These are phyloP conservation scores for Silybum marianum DNA, from an alignment of 129 eudicot genomes.

Conservation along the genomic window DNA sequence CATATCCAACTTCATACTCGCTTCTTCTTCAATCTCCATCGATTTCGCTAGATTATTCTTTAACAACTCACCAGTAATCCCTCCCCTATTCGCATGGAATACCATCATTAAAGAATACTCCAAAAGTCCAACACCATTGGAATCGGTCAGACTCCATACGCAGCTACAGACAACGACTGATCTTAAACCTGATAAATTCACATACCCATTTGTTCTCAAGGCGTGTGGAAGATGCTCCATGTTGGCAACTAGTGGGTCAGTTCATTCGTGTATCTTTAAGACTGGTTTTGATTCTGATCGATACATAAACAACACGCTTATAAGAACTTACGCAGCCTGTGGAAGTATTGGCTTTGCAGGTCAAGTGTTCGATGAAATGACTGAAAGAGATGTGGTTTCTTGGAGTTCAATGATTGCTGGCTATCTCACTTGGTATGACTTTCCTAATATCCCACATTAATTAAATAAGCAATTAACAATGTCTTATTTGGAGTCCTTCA, in stretches of 20 bases:
- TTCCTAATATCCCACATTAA: background rate
- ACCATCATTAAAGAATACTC: constrained; percentile 43
- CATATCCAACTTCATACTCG: constrained; percentile 35
- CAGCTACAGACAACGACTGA: constrained; percentile 19
- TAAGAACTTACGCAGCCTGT: constrained; percentile 31
- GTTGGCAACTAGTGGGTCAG: constrained; percentile 39
- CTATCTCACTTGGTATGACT: constrained; percentile 46
- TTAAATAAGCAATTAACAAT: background rate
- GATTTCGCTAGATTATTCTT: constrained; percentile 31
- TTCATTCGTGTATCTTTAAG: constrained; percentile 41
- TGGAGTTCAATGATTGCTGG: constrained; percentile 60
- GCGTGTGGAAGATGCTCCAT: constrained; percentile 42
- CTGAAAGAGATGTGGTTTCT: constrained; percentile 46
- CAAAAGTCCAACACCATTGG: constrained; percentile 31
- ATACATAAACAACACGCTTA: constrained; percentile 39
- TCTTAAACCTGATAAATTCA: constrained; percentile 41
- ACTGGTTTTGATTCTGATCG: constrained; percentile 43
- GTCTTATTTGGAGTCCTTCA: background rate
- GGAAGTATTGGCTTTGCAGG: constrained; percentile 28
- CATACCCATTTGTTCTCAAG: constrained; percentile 53
- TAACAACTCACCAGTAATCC: constrained; percentile 29
- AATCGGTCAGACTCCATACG: constrained; percentile 32
- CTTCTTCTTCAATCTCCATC: constrained; percentile 37
- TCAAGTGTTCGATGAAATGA: constrained; percentile 48
- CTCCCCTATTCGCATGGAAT: constrained; percentile 47